A percentile compares a stretch with the other conserved stretches of the same genome.
Conservation (phyloP, 2,329 filamentous ascomycete genomes). For the Xylaria hypoxylon region DNA sequence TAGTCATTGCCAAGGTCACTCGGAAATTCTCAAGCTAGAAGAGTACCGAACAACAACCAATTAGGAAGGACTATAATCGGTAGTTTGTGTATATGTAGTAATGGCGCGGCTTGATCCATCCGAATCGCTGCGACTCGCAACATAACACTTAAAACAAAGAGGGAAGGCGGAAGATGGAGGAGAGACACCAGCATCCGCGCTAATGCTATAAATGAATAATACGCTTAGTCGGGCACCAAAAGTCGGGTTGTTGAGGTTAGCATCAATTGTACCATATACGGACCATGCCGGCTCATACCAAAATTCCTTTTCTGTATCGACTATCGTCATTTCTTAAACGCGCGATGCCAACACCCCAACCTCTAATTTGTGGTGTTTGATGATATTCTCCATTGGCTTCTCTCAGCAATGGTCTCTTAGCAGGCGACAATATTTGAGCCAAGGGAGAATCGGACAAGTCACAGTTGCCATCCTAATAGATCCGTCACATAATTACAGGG, state of each 20-base stretch:
- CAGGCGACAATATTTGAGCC: no score
- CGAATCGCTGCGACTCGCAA: slow-evolving; percentile 44
- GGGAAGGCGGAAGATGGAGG: not conserved
- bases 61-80: slow-evolving; percentile 24
- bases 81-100: slow-evolving; percentile 23
- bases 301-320: slow-evolving; percentile 36
- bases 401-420: not conserved
- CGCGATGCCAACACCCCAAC: not conserved
- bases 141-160: slow-evolving; percentile 19
- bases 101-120: slow-evolving; percentile 43
- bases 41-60: slow-evolving; percentile 6
- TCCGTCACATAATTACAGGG: not conserved
- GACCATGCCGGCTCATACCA: slow-evolving; percentile 43
- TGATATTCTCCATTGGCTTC: not conserved
- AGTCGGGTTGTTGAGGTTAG: slow-evolving; percentile 31
- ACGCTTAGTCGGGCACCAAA: slow-evolving; percentile 25
- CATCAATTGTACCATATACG: slow-evolving; percentile 47
- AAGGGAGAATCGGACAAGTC: no score
- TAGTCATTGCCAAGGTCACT: slow-evolving; percentile 95
- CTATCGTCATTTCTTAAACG: not conserved
- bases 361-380: not conserved
- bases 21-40: slow-evolving; percentile 80
- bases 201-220: slow-evolving; percentile 23
- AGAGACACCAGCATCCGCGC: slow-evolving; percentile 24
- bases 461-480: no score